Evolutionary conservation across 805 yeast species (phyloP), one percentile per base, ranked within the genome.

Genomic region (Candida vaughaniae): DNA sequence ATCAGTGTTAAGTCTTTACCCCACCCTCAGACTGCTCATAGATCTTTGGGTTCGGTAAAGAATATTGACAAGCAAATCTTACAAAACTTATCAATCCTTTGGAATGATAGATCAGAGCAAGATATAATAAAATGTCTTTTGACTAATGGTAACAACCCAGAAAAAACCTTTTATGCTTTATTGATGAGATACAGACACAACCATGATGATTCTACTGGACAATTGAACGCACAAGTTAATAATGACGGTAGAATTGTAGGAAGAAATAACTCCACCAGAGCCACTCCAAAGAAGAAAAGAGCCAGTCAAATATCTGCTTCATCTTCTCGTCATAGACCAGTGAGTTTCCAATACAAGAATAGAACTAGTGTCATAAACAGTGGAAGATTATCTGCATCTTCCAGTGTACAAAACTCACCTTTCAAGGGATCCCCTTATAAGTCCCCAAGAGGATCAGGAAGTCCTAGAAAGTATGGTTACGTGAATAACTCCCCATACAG

Each of bases 31-130:
- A 70, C 77, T 18, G 79, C 80, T 15, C 62, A 66, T 45, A 67
- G 62, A 46, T 76, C 80, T 2, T 69, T 75, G 41, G 71, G 71
- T 6, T 62, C 75, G 3, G 62, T 53, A 26, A 62, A 61, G 38
- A 72, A 73, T 38, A 75, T 77, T 33, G 82, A 77, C 55, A 56
- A 59, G 36, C 76, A 72, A 47, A 77, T 77, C 35, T 58, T 77
- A 42, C 73, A 75, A 37, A 77, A 77, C 47, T 64, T 77, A 48
- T 68, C 77, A 18, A 76, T 75, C 39, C 62, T 77, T 46, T 77
- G 82, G 82, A 77, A 77, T 48, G 78, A 77, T 31, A 62, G 81
- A 47, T 49, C 66, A 5, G 62, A 65, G 43, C 53, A 60, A 18
- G 74, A 69, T 23, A 69, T 69, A 11, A 50, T 66, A 17, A 47